Conservation (phyloP, 805 yeast genomes). For the Metschnikowia cubensis region DNA sequence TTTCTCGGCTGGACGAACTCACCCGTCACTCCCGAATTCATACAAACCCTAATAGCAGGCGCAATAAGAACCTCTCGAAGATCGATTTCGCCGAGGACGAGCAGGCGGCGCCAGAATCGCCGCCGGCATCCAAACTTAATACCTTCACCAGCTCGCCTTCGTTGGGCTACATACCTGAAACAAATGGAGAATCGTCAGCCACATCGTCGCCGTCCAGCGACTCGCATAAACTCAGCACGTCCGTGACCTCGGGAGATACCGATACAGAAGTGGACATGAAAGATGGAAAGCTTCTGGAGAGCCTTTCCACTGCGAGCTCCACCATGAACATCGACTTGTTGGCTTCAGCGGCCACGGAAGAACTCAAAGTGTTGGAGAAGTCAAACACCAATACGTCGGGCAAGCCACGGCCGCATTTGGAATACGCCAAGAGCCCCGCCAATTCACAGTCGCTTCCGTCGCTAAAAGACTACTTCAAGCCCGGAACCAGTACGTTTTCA, state of each 20-base stretch:
- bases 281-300: constrained; percentile 7
- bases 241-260: constrained; percentile 1
- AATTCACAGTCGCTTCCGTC: constrained; percentile 53
- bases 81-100: constrained; percentile 1
- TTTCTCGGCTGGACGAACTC: constrained; percentile 68
- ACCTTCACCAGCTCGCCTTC: constrained; percentile 2
- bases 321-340: constrained; percentile 46
- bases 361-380: constrained; percentile 41
- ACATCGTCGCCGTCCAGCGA: constrained; percentile 6
- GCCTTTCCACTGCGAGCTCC: constrained; percentile 5
- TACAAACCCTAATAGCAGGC: constrained; percentile 62
- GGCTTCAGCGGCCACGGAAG: constrained; percentile 55
- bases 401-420: constrained; percentile 1
- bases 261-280: constrained; percentile 4
- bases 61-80: constrained; percentile 45
- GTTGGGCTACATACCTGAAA: constrained; percentile 2
- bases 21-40: constrained; percentile 73
- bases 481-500: constrained; percentile 4
- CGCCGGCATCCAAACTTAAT: not conserved
- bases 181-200: constrained; percentile 1
- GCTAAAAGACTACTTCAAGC: constrained; percentile 44
- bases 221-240: not conserved
- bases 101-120: not conserved
- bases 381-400: constrained; percentile 9
- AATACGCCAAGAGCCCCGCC: constrained; percentile 8